Percentiles rank a stretch among this genome's conserved stretches.
Conservation (phyloP, 495 filamentous ascomycete species). For the Xylaria bambusicola region DNA sequence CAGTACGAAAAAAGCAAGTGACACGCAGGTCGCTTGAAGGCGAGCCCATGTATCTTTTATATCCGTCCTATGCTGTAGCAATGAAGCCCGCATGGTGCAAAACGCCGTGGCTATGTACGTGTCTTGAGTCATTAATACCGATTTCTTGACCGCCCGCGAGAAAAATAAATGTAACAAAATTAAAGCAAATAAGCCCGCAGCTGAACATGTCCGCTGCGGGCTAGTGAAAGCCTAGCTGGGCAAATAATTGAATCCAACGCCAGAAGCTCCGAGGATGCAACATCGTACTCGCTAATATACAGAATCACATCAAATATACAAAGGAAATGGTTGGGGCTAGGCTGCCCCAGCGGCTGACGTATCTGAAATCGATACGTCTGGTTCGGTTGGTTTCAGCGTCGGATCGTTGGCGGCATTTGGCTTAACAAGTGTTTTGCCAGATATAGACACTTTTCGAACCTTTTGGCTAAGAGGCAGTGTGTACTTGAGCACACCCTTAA, state of each 20-base stretch:
- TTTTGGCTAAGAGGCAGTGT: conserved; percentile 78
- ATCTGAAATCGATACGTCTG: conserved; percentile 26
- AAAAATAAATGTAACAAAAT: conserved; percentile 19
- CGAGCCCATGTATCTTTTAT: conserved; percentile 1
- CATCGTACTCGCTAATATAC: conserved; percentile 38
- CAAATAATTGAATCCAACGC: conserved; percentile 34
- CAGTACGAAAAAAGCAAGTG: conserved; percentile 1
- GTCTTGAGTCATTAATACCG: conserved; percentile 24
- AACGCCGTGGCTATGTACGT: conserved; percentile 29
- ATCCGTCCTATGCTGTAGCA: conserved; percentile 36
- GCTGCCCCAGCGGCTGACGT: conserved; percentile 28
- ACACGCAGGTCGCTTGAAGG: not conserved
- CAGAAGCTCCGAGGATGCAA: conserved; percentile 35
- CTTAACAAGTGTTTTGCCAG: conserved; percentile 52
- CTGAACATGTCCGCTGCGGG: conserved; percentile 6
- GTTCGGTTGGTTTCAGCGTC: conserved; percentile 35
- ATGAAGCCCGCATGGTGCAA: conserved; percentile 23
- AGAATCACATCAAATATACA: conserved; percentile 32
- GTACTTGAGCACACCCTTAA: conserved; percentile 88
- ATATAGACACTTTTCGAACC: conserved; percentile 55
- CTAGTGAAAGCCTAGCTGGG: conserved; percentile 7
- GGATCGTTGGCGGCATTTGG: conserved; percentile 52
- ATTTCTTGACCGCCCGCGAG: conserved; percentile 23
- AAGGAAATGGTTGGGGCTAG: conserved; percentile 30
- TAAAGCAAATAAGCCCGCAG: conserved; percentile 18